Evolutionary conservation across 129 eudicot species (phyloP).

Genomic region (Escallonia rubra): DNA sequence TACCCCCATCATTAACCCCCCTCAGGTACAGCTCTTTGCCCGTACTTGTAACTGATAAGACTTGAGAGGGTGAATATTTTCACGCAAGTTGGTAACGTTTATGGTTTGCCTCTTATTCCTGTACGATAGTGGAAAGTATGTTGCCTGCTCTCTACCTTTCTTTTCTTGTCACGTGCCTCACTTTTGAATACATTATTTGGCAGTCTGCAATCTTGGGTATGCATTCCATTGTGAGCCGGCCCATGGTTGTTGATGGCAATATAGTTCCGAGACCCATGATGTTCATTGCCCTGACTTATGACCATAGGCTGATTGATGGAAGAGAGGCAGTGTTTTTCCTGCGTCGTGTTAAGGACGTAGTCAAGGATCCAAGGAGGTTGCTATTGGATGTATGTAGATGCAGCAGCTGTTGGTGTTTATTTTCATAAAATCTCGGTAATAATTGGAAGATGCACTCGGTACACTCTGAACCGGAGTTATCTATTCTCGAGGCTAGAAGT

Average conservation of each 20-base stretch:
- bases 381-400: conserved; percentile 56
- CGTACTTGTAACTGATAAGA: neutral
- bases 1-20: conserved; percentile 95
- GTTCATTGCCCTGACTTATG: conserved; percentile 93
- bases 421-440: conserved; percentile 11
- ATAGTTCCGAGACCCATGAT: conserved; percentile 91
- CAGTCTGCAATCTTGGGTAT: conserved; percentile 93
- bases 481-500: neutral
- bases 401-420: conserved; percentile 6
- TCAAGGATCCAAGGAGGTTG: conserved; percentile 86
- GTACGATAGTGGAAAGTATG: neutral
- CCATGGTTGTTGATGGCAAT: conserved; percentile 94
- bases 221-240: conserved; percentile 84
- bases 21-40: conserved; percentile 56
- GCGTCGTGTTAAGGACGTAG: conserved; percentile 87
- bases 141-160: neutral
- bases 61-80: neutral
- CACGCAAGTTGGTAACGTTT: neutral
- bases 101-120: neutral
- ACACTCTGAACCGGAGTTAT: conserved; percentile 21
- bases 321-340: conserved; percentile 98
- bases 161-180: neutral
- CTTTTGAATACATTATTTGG: neutral
- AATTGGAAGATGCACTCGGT: neutral
- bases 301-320: conserved; percentile 96